Evolutionary conservation across 2,329 filamentous ascomycete species (phyloP).

Genomic region (Paecilomyces niveus): DNA sequence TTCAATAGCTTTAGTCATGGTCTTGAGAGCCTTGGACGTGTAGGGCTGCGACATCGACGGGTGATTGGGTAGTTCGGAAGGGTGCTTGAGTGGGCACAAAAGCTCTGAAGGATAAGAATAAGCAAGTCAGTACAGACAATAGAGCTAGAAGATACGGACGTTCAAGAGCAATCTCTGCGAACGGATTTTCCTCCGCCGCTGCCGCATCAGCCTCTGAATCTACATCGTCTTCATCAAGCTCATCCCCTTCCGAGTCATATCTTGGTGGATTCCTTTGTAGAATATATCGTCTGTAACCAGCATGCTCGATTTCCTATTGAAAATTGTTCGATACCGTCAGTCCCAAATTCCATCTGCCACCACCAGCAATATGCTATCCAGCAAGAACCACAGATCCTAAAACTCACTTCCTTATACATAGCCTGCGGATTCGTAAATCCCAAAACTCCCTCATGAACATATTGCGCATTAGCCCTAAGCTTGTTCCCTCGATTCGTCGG

Average conservation of each 20-base stretch:
- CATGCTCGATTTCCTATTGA: slow-evolving; percentile 52
- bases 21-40: slow-evolving; percentile 50
- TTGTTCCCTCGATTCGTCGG: slow-evolving; percentile 57
- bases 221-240: slow-evolving; percentile 52
- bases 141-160: slow-evolving; percentile 31
- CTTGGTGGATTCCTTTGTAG: slow-evolving; percentile 52
- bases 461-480: slow-evolving; percentile 50
- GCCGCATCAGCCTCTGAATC: slow-evolving; percentile 52
- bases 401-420: slow-evolving; percentile 49
- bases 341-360: slow-evolving; percentile 5
- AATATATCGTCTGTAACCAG: slow-evolving; percentile 55
- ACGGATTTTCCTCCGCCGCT: slow-evolving; percentile 56
- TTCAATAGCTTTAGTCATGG: slow-evolving; percentile 50
- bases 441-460: slow-evolving; percentile 49
- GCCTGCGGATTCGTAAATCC: slow-evolving; percentile 45
- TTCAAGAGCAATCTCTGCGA: slow-evolving; percentile 51
- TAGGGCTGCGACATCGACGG: slow-evolving; percentile 54
- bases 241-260: slow-evolving; percentile 58
- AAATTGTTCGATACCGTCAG: neutral
- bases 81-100: slow-evolving; percentile 55
- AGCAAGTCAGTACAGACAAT: slow-evolving; percentile 6
- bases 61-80: slow-evolving; percentile 53
- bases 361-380: neutral
- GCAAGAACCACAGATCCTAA: slow-evolving; percentile 4
- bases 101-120: slow-evolving; percentile 37